Evolutionary conservation across 305 asterid genomes (phyloP), one percentile per base, ranked within the genome.

Genomic region (Rubia tinctorum): DNA sequence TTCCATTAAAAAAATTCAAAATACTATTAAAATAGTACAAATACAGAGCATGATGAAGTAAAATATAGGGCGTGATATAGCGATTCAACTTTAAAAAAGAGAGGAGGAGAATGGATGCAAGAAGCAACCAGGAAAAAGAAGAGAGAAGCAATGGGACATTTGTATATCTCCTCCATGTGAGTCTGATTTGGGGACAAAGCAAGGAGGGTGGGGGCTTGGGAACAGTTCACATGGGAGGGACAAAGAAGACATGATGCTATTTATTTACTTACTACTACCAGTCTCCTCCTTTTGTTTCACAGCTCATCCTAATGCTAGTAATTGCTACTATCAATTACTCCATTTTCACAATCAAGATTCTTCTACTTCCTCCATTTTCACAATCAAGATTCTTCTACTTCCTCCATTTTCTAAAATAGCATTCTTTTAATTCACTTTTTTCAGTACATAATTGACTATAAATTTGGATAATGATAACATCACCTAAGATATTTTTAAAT

Each of bases 191-290:
- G 83, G 82, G 88, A 88, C 92, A 87, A 87, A 82, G 74, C 80
- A 74, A 82, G 79, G 77, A 84, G 75, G 79, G 74, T 79, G 78
- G 88, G 86, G 86, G 75, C 75, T 78, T 47, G 67, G 61, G 76
- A 85, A 82, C 85, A 87, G 67, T 78, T 81, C 96, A 90, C 96
- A 88, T 90, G 96, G 96, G 70, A 80, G 68, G 45, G 72, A 78
- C 61, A 44, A 66, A 73, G 60, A 74, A 61, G 81, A 80, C 81
- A 81, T 77, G 76, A 83, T 84, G 80, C 82, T 82, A 12, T 15
- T 30, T 64, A 64, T 64, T 63, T 63, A 63, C 68, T 60, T 1
- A 80, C 53, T 8, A 9, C 15, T 44, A 44, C 49, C 80, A 71
- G 5, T 59, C 40, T 7, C 40, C 76, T 75, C 76, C 74, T 81